Base-by-base conservation (phyloP, 495 filamentous ascomycete species). In the Letharia lupina region DNA sequence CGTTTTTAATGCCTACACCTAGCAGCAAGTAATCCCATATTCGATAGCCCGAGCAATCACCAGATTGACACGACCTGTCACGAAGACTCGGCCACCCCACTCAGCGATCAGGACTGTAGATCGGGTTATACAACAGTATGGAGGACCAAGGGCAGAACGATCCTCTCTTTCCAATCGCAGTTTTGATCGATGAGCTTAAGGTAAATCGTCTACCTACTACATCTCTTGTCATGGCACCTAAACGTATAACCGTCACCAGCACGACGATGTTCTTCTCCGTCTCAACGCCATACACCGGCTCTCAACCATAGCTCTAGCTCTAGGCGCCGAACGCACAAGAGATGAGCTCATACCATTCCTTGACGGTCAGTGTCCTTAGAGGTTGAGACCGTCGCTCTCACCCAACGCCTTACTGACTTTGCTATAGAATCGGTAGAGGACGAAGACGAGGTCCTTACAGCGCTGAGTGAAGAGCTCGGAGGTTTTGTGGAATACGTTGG, bases 161-260 rank as follows among this genome's bases (percentile, higher is more conserved):
- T 78, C 95, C 97, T 85, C 91, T 98, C 69, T 98, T 96, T 78
- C 94, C 94, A 73, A 98, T 98, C 82, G 94, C 94, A 68, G 95
- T 98, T 64, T 86, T 98, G 75, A 98, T 98, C 79, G 94, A 98
- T 78, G 94, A 98, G 86, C 82, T 98, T 72, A 98, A 98, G 91
- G 93, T 96, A 81, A 71, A 73, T 18, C 15, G 0, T 16, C 13
- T 56, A 18, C 52, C 52, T 35, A 35, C 52, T 18, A 35, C 31
- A 35, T 35, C 52, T 56, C 31, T 56, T 35, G 31, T 56, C 35
- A 8, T 31, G 31, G 31, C 60, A 12, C 13, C 61, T 47, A n/a
- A 31, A 45, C 35, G 20, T 71, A 50, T 65, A n/a, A 58, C 67
- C 61, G 47, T 54, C 66, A 67, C 62, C 73, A 97, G 93, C 94